Evolutionary conservation across 2,329 filamentous ascomycete species (phyloP).

Genomic region (Chaetomiaceae sp.): DNA sequence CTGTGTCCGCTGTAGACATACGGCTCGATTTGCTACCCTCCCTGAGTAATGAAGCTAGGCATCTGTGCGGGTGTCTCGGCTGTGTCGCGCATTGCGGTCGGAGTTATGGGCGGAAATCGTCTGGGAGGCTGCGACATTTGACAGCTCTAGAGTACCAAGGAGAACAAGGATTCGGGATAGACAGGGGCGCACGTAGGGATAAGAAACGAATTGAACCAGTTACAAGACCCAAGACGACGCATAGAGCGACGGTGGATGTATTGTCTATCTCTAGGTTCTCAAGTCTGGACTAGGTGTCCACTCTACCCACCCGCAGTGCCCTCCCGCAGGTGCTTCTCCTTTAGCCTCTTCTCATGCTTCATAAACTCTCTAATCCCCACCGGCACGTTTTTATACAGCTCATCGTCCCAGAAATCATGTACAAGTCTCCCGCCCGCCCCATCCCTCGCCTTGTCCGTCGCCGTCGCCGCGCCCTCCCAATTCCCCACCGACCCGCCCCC

Average conservation of each 20-base stretch:
- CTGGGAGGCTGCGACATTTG: neutral
- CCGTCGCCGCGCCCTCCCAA: constrained; percentile 42
- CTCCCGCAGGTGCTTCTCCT: constrained; percentile 61
- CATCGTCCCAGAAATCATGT: constrained; percentile 54
- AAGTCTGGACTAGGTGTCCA: too few species aligned
- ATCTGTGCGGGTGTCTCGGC: neutral
- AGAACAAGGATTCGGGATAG: neutral
- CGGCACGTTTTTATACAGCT: constrained; percentile 73
- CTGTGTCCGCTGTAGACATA: neutral
- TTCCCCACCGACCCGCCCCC: constrained; percentile 67
- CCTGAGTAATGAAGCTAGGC: neutral
- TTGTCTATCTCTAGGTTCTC: too few species aligned
- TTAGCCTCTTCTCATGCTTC: constrained; percentile 89
- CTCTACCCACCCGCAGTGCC: constrained; percentile 38
- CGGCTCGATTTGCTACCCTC: neutral
- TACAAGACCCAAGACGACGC: too few species aligned
- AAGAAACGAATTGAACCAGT: too few species aligned
- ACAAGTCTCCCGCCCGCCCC: constrained; percentile 35
- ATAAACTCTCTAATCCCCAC: constrained; percentile 96
- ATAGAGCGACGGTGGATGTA: too few species aligned
- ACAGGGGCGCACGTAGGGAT: neutral
- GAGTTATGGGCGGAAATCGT: constrained; percentile 4
- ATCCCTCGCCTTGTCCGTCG: too few species aligned
- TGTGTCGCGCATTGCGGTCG: constrained; percentile 4
- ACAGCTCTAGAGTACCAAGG: neutral